Percentiles rank a stretch among this genome's conserved stretches.
phyloP scores from a whole-genome alignment of 257 asterid genomes.

The Orobanche coerulescens region DNA sequence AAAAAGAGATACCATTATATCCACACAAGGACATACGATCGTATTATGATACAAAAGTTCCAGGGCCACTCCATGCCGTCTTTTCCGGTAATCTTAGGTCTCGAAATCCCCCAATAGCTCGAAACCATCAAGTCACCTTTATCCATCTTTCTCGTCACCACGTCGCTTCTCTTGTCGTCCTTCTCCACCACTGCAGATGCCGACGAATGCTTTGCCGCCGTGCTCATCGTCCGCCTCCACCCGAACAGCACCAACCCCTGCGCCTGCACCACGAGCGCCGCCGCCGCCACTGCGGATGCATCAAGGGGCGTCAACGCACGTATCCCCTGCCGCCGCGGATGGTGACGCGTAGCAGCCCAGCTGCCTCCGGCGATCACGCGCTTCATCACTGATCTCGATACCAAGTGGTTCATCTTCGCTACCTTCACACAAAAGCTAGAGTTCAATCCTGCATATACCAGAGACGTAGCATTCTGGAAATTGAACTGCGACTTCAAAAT shows the following conservation, averaged over 20 bases:
- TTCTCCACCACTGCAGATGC: conserved; percentile 25
- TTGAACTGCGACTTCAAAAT: neutral
- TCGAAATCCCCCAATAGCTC: conserved; percentile 79
- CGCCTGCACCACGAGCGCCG: conserved; percentile 18
- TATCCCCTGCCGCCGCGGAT: conserved; percentile 21
- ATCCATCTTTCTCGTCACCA: conserved; percentile 25
- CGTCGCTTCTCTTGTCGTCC: conserved; percentile 28
- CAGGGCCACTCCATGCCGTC: conserved; percentile 93
- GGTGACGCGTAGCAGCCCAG: conserved; percentile 26
- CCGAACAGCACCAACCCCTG: conserved; percentile 31
- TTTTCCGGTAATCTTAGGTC: conserved; percentile 47
- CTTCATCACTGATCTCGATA: conserved; percentile 35
- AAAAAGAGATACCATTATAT: neutral
- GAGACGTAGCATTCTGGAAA: neutral
- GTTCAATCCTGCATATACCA: no score
- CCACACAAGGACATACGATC: neutral
- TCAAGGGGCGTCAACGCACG: conserved; percentile 22
- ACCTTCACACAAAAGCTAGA: neutral
- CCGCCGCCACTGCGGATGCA: conserved; percentile 25
- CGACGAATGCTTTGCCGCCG: conserved; percentile 32
- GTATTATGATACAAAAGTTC: conserved; percentile 84
- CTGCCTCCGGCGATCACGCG: conserved; percentile 45
- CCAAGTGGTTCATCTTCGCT: conserved; percentile 44
- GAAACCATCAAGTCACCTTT: conserved; percentile 39
- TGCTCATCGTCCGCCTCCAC: conserved; percentile 55